These are phyloP conservation scores for Coniferiporia weirii DNA, from an alignment of 1,284 basidiomycete genomes.

Conservation along the genomic window DNA sequence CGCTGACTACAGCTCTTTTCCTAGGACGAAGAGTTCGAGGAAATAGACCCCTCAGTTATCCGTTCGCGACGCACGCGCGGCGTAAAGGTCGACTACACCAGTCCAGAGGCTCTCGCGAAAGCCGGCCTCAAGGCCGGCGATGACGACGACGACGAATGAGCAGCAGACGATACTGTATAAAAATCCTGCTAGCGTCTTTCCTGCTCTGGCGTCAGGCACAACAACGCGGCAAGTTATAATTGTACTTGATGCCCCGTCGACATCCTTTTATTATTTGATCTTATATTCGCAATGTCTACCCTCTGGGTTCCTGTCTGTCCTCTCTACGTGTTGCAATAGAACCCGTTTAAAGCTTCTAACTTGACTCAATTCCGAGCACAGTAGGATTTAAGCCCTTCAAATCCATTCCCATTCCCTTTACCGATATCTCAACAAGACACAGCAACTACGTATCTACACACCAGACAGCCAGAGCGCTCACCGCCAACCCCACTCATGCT, in stretches of 20 bases:
- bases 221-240: too few relatives aligned
- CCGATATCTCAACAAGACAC: background rate
- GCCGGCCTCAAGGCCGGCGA: constrained; percentile 16
- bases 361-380: background rate
- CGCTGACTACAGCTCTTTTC: too few relatives aligned
- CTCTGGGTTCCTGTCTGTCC: too few relatives aligned
- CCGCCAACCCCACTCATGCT: background rate
- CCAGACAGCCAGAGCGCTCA: constrained; percentile 17
- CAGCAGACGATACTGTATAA: background rate
- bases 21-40: constrained; percentile 17
- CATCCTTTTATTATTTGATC: too few relatives aligned
- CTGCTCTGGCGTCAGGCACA: too few relatives aligned
- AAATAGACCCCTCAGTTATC: constrained; percentile 16
- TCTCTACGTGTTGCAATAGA: background rate
- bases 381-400: background rate
- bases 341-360: background rate
- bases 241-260: too few relatives aligned
- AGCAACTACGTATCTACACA: constrained; percentile 5
- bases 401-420: background rate
- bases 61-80: constrained; percentile 14
- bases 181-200: too few relatives aligned
- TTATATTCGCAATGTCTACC: too few relatives aligned
- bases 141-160: constrained; percentile 15
- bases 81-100: constrained; percentile 18
- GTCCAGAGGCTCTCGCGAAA: constrained; percentile 15